Conservation (phyloP, 2,329 filamentous ascomycete species). For the Chaetothyriales sp. region DNA sequence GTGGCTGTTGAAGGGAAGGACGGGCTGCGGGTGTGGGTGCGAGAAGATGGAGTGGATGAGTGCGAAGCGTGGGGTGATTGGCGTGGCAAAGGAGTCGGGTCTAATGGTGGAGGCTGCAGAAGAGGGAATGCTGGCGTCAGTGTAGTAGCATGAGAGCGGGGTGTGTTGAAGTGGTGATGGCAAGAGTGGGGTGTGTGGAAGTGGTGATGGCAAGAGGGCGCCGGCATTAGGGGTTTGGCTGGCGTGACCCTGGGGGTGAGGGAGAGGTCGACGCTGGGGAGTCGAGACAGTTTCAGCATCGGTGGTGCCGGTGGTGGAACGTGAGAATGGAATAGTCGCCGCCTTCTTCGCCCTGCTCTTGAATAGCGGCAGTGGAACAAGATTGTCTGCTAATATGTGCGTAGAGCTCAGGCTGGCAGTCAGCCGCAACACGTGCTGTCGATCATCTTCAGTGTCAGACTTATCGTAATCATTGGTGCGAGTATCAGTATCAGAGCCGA, state of each 20-base stretch:
- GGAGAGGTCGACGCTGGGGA: not conserved
- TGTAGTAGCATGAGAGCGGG: constrained; percentile 1
- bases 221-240: constrained; percentile 2
- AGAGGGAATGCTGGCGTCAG: not conserved
- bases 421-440: constrained; percentile 1
- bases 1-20: constrained; percentile 2
- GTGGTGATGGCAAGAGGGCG: constrained; percentile 14
- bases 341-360: constrained; percentile 9
- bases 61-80: constrained; percentile 9
- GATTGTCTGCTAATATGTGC: constrained; percentile 12
- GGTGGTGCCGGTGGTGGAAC: not conserved
- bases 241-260: not conserved
- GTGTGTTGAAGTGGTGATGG: constrained; percentile 8
- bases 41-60: constrained; percentile 12
- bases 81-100: not conserved
- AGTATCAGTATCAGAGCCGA: not conserved
- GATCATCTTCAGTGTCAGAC: not conserved
- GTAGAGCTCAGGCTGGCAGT: constrained; percentile 10
- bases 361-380: constrained; percentile 16
- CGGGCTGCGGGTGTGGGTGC: not conserved
- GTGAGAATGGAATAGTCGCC: not conserved
- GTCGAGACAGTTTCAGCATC: no score
- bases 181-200: constrained; percentile 9
- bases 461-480: not conserved
- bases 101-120: not conserved